Evolutionary conservation across 164 flowering plant genomes (phyloP), one percentile per base, ranked within the genome.

Genomic region (Houttuynia cordata): DNA sequence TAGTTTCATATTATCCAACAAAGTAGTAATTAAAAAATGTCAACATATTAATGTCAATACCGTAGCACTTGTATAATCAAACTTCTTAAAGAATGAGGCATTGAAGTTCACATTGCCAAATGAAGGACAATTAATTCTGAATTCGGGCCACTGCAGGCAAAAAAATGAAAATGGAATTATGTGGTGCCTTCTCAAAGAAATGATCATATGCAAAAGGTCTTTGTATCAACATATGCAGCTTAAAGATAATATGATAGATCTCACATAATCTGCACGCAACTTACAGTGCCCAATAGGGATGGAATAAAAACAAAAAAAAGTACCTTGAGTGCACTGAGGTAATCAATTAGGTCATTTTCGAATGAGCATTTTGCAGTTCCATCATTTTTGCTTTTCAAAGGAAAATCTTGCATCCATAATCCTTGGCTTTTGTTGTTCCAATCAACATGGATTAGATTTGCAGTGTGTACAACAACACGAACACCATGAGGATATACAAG

Each of bases 371-470:
- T 78, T 71, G 68, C 77, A 24, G 65, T 69, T 6, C 67, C 51
- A 71, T 62, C 64, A 24, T 70, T 81, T 62, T 75, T 64, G 65
- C 83, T 87, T 73, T 91, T 94, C 96, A 95, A 88, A 42, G 97
- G 96, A 71, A 94, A 94, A 81, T 94, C 99, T 85, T 94, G 97
- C 97, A 94, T 91, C 97, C 99, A 94, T 64, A 94, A 73, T 59
- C 96, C 99, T 76, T 94, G 99, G 74, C 82, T 88, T 80, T 94
- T 94, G 79, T 94, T 94, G 70, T 94, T 94, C 99, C 99, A 94
- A 69, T 94, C 99, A 56, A 94, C 94, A 72, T 81, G 51, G 64
- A 94, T 94, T 61, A 94, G 71, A 71, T 94, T 94, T 62, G 99
- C 95, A 8, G 97, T 94, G 67, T 94, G 97, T 42, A 94, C 81